Base-by-base conservation (phyloP, 768 basidiomycete genomes). In the Pleurotus tuber-regium region DNA sequence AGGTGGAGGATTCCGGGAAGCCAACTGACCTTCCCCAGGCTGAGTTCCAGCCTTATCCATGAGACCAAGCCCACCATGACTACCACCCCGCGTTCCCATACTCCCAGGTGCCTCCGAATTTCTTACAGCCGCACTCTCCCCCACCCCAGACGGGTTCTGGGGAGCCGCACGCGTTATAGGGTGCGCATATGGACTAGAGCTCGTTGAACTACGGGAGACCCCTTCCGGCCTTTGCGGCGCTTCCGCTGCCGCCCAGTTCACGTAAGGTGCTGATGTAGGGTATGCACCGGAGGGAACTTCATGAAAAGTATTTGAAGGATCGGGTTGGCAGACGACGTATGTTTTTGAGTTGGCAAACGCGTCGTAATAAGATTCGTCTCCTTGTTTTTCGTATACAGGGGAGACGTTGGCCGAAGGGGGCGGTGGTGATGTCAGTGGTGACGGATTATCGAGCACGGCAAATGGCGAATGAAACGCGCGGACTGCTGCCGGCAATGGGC, bases 291-390 rank as follows among this genome's bases (percentile, higher is more conserved):
- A 78, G 1, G 87, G 87, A n/a, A 89, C 85, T 57, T 78, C 70
- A 58, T 87, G 87, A 26, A 79, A 78, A 36, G 73, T 77, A 50
- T 82, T 63, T 51, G 80, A 70, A 28, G 79, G 75, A 66, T 88
- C 84, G 31, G 87, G 87, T 63, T 86, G 75, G 26, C 84, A 87
- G 56, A 88, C 87, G 56, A 89, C 84, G 59, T 89, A 85, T 28
- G 83, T 84, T 52, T 76, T 82, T 25, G 75, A 73, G 28, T 80
- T 82, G 29, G 70, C 63, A 30, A 71, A 63, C 1, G 80, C 77
- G 59, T 85, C 82, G 28, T 48, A 48, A 21, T 75, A 61, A 19
- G 76, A 70, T 57, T 65, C 64, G 58, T 86, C 80, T 51, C 68
- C 58, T 59, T 86, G 77, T 63, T 87, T 88, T 64, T 87, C 84